These are phyloP conservation scores for Globisporangium iwayamae DNA, from an alignment of 352 stramenopile genomes.

Conservation along the genomic window DNA sequence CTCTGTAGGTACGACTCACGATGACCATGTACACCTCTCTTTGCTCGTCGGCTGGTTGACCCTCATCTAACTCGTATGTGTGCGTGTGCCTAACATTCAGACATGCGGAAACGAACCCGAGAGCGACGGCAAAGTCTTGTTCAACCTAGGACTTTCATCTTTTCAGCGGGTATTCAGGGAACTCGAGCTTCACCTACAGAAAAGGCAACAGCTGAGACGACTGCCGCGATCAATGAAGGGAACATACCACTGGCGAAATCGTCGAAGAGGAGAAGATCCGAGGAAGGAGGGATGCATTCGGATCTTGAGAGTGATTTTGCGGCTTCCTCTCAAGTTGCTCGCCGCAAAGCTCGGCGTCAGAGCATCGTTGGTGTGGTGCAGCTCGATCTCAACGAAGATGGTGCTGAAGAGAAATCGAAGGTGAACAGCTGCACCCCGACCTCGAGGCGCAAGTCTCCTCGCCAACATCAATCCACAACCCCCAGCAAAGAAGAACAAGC, in stretches of 20 bases:
- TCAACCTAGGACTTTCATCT: constrained; percentile 11
- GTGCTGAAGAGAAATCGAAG: constrained; percentile 2
- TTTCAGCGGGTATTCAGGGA: background rate
- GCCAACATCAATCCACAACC: constrained; percentile 3
- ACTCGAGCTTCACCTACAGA: background rate
- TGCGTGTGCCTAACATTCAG: background rate
- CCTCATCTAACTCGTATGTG: background rate
- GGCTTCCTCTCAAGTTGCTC: background rate
- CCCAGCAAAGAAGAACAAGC: background rate
- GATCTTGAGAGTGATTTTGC: background rate
- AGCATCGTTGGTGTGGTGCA: constrained; percentile 30
- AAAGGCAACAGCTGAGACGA: background rate
- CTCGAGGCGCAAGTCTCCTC: background rate
- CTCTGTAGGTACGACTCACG: constrained; percentile 3
- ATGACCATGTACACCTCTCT: background rate
- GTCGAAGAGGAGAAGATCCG: constrained; percentile 12
- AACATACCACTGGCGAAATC: background rate
- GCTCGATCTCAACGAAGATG: constrained; percentile 7
- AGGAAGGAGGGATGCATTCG: background rate
- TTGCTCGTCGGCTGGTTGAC: background rate
- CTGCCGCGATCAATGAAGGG: background rate
- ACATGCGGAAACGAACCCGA: constrained; percentile 23
- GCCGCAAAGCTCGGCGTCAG: constrained; percentile 32
- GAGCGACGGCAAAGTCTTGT: constrained; percentile 31
- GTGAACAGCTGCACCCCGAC: background rate